phyloP scores from a whole-genome alignment of 768 basidiomycete genomes.

The Termitomyces sp. region DNA sequence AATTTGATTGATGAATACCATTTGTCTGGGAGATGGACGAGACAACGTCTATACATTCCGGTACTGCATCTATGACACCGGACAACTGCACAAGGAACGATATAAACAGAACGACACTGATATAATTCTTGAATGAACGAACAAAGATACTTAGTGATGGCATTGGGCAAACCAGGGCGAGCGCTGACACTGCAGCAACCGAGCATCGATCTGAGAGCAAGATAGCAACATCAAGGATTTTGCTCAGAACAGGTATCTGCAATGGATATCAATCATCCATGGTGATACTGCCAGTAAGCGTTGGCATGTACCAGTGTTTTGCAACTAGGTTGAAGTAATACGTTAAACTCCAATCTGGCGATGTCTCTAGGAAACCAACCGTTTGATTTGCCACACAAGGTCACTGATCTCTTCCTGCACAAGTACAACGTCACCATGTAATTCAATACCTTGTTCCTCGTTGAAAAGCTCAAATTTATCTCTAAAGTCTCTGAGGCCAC shows the following conservation, averaged over 20 bases:
- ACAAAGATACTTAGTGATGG: not conserved
- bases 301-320: slow-evolving; percentile 1
- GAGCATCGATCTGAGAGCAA: not conserved
- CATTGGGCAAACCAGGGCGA: not conserved
- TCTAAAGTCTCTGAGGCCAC: slow-evolving; percentile 3
- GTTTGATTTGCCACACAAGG: slow-evolving; percentile 6
- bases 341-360: not conserved
- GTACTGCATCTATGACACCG: not conserved
- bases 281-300: not conserved
- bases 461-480: slow-evolving; percentile 7
- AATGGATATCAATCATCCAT: not conserved
- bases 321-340: not conserved
- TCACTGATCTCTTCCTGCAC: slow-evolving; percentile 7
- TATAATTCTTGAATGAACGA: not conserved
- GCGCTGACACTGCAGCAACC: not conserved
- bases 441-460: slow-evolving; percentile 4
- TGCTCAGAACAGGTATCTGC: not conserved
- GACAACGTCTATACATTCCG: not conserved
- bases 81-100: not conserved
- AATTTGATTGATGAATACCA: not conserved
- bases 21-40: not conserved
- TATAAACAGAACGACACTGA: not conserved
- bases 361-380: not conserved
- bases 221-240: not conserved
- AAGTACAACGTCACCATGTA: not conserved